Evolutionary conservation across 2,329 filamentous ascomycete genomes (phyloP), one percentile per base, ranked within the genome.

Genomic region (Apiospora koreana): DNA sequence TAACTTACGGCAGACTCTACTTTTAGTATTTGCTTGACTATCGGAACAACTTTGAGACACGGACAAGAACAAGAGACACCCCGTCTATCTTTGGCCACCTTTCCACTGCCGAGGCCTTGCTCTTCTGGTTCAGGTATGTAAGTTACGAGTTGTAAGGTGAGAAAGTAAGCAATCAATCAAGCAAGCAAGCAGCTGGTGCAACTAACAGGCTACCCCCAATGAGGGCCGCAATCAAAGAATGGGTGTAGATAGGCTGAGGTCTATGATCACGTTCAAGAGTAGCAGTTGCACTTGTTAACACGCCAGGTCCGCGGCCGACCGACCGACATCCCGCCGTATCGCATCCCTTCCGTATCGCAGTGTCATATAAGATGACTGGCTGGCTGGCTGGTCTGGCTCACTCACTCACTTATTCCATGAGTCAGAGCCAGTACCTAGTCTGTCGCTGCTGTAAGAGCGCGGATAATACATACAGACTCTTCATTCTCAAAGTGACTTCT

Each of bases 321-420:
- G 50, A 21, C 50, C 50, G 28, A 35, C 50, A 58, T 58, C 50
- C 50, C 50, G 25, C 48, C 25, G 48, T 54, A 54, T 54, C 48
- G 50, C 25, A 58, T 35, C 16, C 16, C 54, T n/a, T 38, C 31
- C 54, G 54, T 62, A 62, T n/a, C 18, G 38, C 54, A 62, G n/a
- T 8, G 54, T 38, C 35, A 62, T 62, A 62, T 62, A 62, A 62
- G 31, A 62, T 62, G 54, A 62, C 54, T 62, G 54, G 54, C 54
- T 62, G 28, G 28, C 16, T 23, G 25, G 25, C 14, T 48, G 45
- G 45, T 28, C 25, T 50, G 48, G 23, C 23, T 28, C 50, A 35
- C 50, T 18, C 43, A 8, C 16, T 46, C 14, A 31, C 50, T 21
- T 23, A 28, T 28, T 28, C 14, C 48, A 23, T 31, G 48, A 54